phyloP scores from a whole-genome alignment of 78 protist species.

The Planoprotostelium fungivorum region DNA sequence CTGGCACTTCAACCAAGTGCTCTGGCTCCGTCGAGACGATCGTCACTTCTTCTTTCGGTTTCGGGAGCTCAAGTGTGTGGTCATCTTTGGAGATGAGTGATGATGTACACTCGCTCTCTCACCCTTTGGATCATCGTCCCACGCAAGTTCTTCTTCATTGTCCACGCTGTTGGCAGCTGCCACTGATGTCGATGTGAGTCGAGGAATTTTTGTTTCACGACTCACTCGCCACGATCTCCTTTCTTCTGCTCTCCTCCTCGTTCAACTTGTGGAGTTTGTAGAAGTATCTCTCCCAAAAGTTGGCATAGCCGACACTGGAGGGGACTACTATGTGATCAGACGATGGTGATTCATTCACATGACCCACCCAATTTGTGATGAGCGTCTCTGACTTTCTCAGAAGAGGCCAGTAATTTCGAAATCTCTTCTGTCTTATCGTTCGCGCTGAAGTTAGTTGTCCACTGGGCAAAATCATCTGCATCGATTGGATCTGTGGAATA shows the following conservation, averaged over 20 bases:
- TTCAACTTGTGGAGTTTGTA: not conserved
- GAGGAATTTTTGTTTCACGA: not conserved
- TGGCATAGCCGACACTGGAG: too few relatives aligned
- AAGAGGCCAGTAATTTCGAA: too few relatives aligned
- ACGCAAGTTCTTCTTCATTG: not conserved
- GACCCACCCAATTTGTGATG: too few relatives aligned
- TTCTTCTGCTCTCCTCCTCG: not conserved
- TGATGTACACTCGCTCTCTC: not conserved
- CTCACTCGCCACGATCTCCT: not conserved
- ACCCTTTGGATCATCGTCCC: not conserved
- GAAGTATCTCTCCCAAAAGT: too few relatives aligned
- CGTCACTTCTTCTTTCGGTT: not conserved
- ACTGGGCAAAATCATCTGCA: too few relatives aligned
- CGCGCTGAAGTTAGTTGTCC: too few relatives aligned
- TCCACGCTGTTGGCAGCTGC: not conserved
- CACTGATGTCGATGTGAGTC: not conserved
- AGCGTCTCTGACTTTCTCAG: too few relatives aligned
- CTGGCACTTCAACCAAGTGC: not conserved
- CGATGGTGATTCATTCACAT: too few relatives aligned
- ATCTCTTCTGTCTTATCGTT: too few relatives aligned
- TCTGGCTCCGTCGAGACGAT: not conserved
- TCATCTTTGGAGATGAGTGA: not conserved
- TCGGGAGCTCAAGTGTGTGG: not conserved
- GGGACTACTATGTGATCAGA: too few relatives aligned
- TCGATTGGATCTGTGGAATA: too few relatives aligned